Base-by-base conservation (phyloP, 495 filamentous ascomycete genomes). In the Letharia columbiana region DNA sequence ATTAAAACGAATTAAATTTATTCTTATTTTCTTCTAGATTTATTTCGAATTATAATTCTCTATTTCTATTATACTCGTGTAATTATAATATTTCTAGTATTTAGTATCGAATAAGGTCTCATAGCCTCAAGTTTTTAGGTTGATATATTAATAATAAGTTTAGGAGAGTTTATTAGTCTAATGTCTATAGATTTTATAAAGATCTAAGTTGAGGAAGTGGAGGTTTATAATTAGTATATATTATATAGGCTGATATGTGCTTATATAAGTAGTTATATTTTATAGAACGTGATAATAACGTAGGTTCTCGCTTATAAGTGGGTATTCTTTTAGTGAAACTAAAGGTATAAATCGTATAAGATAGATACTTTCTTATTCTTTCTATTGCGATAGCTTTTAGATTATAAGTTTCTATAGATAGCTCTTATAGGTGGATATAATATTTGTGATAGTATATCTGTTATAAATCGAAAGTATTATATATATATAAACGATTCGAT, bases 241-340 rank as follows among this genome's bases (percentile, higher is more conserved):
- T 44, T 15, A 65, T 44, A 15, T 42, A 3, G 4, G 4, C 0
- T 60, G 28, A 52, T 23, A 64, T 0, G 15, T 68, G 13, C 37
- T 68, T 68, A 41, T 41, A 68, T 40, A 68, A 7, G 13, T 68
- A 68, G 15, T 68, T 33, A 28, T 64, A 68, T 68, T 4, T 18
- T 45, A 49, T 17, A 3, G 23, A 68, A 68, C 6, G 28, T 61
- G 0, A 68, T 41, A 45, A 68, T 60, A 2, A 39, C 49, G 56
- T 60, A 68, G 1, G 54, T 13, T 68, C 28, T 20, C 33, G n/a
- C 20, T 64, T 65, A 54, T 68, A 68, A 3, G 18, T 64, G 23
- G 23, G 9, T 67, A 67, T 18, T 42, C 23, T 17, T 20, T 40
- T 37, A 40, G 35, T 45, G 41, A 15, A 35, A 45, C 28, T 49